Base-by-base conservation (phyloP, 805 yeast species). In the Cephaloascus albidus region DNA sequence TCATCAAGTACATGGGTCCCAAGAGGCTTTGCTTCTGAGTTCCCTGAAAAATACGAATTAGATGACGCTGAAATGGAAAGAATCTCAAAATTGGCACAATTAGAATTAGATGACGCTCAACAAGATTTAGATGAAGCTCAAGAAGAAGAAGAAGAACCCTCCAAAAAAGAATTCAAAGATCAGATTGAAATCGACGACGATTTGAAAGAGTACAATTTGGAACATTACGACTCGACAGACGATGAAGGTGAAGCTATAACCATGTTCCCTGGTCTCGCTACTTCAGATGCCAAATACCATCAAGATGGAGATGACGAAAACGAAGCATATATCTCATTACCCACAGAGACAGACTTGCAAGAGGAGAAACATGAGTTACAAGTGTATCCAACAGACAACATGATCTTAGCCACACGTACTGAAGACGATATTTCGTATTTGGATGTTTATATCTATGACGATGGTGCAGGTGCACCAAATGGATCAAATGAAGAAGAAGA, bases 1-100 rank as follows among this genome's bases (percentile, higher is more conserved):
- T 87, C 98, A 32, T 83, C 97, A 20, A 80, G 93, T 37, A 68
- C 81, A 38, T 93, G 98, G 97, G 96, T 90, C 18, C 97, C 97
- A 37, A 77, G 96, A 53, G 98, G 98, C 4, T 84, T 72, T 59
- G 94, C 98, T 20, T 76, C 94, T 31, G 97, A 89, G 59, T 85
- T 81, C 55, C 97, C 98, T 4, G 86, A 78, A 52, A 76, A 83
- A 54, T 88, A 87, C 52, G 95, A 86, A 48, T 65, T 90, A 40
- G 81, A 88, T 49, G 97, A 93, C 45, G 90, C 76, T 43, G 98
- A 93, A 63, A 81, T 93, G 85, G 90, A 78, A 41, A 75, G 97
- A 62, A 88, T 93, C 55, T 76, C 81, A 45, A 77, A 79, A 47
- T 72, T 93, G 76, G 95, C 97, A 39, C 76, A 82, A 43, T 66